Evolutionary conservation across 2,329 filamentous ascomycete genomes (phyloP).

Genomic region (Colletotrichum horii): DNA sequence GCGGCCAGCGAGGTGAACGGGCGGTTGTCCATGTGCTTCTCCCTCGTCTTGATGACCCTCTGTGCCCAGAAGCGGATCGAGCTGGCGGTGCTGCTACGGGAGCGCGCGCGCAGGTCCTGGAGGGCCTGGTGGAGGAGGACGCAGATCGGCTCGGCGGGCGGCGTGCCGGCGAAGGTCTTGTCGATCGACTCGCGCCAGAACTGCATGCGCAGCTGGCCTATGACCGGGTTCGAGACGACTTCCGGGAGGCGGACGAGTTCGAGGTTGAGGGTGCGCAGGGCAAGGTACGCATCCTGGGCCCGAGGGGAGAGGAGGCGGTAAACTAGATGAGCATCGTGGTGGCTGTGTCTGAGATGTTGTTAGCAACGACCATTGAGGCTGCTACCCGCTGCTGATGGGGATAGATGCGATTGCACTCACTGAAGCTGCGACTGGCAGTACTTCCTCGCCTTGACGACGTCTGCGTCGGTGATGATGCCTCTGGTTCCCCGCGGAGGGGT

Average conservation of each 20-base stretch:
- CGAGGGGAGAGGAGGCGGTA: slow-evolving; percentile 81
- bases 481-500: slow-evolving; percentile 21
- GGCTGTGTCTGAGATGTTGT: slow-evolving; percentile 70
- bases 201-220: slow-evolving; percentile 88
- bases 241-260: slow-evolving; percentile 91
- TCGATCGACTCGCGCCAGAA: slow-evolving; percentile 92
- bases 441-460: slow-evolving; percentile 56
- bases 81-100: slow-evolving; percentile 40
- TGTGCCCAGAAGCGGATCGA: slow-evolving; percentile 75
- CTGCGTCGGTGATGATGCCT: slow-evolving; percentile 52
- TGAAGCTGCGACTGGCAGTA: slow-evolving; percentile 61
- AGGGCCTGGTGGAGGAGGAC: slow-evolving; percentile 80
- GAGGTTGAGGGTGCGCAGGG: slow-evolving; percentile 90
- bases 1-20: slow-evolving; percentile 77
- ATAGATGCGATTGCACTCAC: slow-evolving; percentile 34
- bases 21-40: slow-evolving; percentile 82
- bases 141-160: slow-evolving; percentile 90
- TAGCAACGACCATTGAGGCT: not conserved
- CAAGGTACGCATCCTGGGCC: slow-evolving; percentile 83
- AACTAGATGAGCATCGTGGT: slow-evolving; percentile 86
- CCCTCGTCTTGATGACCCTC: slow-evolving; percentile 80
- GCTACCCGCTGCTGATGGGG: not conserved
- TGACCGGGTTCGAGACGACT: slow-evolving; percentile 83
- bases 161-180: slow-evolving; percentile 75
- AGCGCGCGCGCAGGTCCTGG: slow-evolving; percentile 57